These are phyloP conservation scores for Colletotrichum tropicicola DNA, from an alignment of 2,329 filamentous ascomycete species.

Conservation along the genomic window DNA sequence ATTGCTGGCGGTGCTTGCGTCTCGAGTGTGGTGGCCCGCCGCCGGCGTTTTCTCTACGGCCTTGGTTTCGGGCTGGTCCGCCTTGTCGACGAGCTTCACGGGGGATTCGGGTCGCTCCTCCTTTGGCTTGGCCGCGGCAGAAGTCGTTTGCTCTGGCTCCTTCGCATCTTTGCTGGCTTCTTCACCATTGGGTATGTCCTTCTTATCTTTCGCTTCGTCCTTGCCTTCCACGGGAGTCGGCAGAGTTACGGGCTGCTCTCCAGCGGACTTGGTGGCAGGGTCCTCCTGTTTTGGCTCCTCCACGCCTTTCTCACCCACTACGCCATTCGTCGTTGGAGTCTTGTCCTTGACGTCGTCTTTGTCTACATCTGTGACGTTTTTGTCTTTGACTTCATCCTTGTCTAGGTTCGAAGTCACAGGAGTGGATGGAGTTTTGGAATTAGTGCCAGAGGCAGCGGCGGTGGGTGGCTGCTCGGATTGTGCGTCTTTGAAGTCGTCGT, in stretches of 20 bases:
- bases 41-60: not conserved
- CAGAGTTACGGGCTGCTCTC: not conserved
- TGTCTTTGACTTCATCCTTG: slow-evolving; percentile 9
- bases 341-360: slow-evolving; percentile 4
- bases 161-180: not conserved
- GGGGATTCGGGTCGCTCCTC: slow-evolving; percentile 6
- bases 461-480: slow-evolving; percentile 29
- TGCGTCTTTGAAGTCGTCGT: slow-evolving; percentile 39
- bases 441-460: slow-evolving; percentile 13
- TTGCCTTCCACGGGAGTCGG: not conserved
- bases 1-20: slow-evolving; percentile 49
- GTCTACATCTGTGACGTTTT: not conserved
- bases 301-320: not conserved
- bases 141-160: not conserved
- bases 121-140: not conserved
- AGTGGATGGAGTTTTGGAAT: slow-evolving; percentile 21
- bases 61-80: slow-evolving; percentile 28
- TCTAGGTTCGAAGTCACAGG: slow-evolving; percentile 17
- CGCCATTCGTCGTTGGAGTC: not conserved
- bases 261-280: not conserved
- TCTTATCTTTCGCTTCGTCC: not conserved
- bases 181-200: not conserved
- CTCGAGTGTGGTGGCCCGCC: slow-evolving; percentile 34
- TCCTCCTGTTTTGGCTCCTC: not conserved
- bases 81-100: slow-evolving; percentile 20